Conservation (phyloP, 768 basidiomycete genomes). For the Tremella mesenterica region DNA sequence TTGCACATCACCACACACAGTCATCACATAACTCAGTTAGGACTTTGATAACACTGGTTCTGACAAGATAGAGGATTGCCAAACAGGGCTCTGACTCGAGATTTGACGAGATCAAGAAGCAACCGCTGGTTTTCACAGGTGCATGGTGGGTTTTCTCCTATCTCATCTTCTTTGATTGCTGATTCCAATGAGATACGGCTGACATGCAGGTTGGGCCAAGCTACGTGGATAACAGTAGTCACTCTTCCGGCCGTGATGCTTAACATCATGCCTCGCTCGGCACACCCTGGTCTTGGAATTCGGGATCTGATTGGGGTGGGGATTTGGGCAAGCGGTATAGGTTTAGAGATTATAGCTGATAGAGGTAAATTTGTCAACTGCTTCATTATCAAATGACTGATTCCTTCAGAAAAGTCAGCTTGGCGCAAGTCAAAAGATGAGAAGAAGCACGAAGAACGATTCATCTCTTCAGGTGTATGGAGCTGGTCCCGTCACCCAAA, state of each 20-base stretch:
- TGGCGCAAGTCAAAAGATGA: slow-evolving; percentile 57
- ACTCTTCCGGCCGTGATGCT: slow-evolving; percentile 59
- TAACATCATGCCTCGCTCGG: slow-evolving; percentile 52
- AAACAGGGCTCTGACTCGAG: slow-evolving; percentile 58
- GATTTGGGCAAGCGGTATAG: slow-evolving; percentile 54
- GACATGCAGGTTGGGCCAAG: slow-evolving; percentile 24
- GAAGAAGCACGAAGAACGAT: slow-evolving; percentile 62
- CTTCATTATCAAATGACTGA: background rate
- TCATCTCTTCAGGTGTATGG: slow-evolving; percentile 64
- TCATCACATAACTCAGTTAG: no score
- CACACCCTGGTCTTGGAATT: slow-evolving; percentile 52
- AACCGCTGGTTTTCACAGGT: slow-evolving; percentile 50
- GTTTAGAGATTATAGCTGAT: slow-evolving; percentile 60
- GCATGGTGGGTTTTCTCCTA: slow-evolving; percentile 52
- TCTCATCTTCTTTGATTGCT: slow-evolving; percentile 39
- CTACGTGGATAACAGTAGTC: slow-evolving; percentile 60
- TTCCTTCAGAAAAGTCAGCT: slow-evolving; percentile 51
- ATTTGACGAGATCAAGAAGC: slow-evolving; percentile 55
- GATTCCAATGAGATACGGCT: background rate
- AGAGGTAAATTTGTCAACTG: slow-evolving; percentile 32
- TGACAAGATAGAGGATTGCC: slow-evolving; percentile 19
- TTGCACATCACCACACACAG: no score
- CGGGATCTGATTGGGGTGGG: slow-evolving; percentile 54
- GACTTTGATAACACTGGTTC: background rate
- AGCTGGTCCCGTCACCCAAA: slow-evolving; percentile 62